A percentile compares a stretch with the other conserved stretches of the same genome.
Evolutionary conservation across 2,329 filamentous ascomycete genomes (phyloP).

Genomic region (Fusarium sp.): DNA sequence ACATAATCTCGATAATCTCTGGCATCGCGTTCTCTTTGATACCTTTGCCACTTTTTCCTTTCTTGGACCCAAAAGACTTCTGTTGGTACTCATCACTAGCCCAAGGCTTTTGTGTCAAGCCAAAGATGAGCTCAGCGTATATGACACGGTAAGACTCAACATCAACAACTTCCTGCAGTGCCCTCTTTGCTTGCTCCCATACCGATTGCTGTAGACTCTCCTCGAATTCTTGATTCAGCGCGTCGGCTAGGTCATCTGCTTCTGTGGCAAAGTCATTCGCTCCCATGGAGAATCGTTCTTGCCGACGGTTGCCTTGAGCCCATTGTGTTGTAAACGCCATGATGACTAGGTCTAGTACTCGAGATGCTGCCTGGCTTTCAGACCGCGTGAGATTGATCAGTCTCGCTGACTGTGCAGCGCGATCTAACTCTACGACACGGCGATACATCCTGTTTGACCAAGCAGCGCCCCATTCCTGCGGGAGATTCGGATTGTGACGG

Average conservation of each 20-base stretch:
- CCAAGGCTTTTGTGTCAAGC: not conserved
- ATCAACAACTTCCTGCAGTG: not conserved
- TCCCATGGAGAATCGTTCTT: not conserved
- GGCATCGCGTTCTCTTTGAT: not conserved
- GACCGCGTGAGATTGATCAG: accelerated
- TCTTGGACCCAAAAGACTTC: not conserved
- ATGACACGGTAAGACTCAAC: not conserved
- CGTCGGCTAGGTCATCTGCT: not conserved
- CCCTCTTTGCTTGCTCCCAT: not conserved
- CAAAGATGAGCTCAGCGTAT: not conserved
- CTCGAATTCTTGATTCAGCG: not conserved
- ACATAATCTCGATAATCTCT: not conserved
- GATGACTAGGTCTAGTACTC: accelerated
- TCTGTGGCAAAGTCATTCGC: accelerated
- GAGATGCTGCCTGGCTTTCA: not conserved
- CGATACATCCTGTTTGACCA: not conserved
- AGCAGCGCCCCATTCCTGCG: not conserved
- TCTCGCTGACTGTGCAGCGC: not conserved
- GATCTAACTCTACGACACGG: not conserved
- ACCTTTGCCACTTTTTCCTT: not conserved
- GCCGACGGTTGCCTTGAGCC: not conserved
- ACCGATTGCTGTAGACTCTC: not conserved
- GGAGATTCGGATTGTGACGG: not conserved
- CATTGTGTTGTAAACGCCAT: not conserved
- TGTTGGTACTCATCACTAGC: not conserved